These are phyloP conservation scores for Gentiana dahurica DNA, from an alignment of 257 asterid species.

Conservation along the genomic window DNA sequence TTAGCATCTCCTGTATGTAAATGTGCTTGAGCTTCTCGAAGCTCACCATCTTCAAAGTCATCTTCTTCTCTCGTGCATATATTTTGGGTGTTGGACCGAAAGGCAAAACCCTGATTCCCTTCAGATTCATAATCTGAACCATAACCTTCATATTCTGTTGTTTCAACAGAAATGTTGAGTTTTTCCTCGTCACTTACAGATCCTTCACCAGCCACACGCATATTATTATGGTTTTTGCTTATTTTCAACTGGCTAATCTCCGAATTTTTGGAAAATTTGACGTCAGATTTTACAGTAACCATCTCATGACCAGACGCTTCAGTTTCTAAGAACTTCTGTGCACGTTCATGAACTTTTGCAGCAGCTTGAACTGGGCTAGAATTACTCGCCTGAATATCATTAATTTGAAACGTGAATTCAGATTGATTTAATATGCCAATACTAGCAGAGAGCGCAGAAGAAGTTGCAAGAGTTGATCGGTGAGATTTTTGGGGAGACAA, in stretches of 20 bases:
- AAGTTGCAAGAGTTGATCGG: constrained; percentile 27
- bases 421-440: constrained; percentile 35
- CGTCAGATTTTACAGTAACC: constrained; percentile 10
- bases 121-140: constrained; percentile 52
- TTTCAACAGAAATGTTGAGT: constrained; percentile 29
- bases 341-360: constrained; percentile 18
- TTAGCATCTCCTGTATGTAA: constrained; percentile 24
- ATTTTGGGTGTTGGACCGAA: constrained; percentile 12
- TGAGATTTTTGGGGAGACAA: constrained; percentile 37
- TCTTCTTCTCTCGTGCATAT: constrained; percentile 45
- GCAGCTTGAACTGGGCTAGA: constrained; percentile 18
- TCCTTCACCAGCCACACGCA: constrained; percentile 21
- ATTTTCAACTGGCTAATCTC: constrained; percentile 14
- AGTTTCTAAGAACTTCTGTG: constrained; percentile 17
- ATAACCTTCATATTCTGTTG: constrained; percentile 38
- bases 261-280: constrained; percentile 19
- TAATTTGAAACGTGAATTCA: constrained; percentile 32
- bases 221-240: constrained; percentile 22
- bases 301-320: constrained; percentile 15
- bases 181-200: constrained; percentile 41
- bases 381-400: constrained; percentile 16
- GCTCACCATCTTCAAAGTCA: constrained; percentile 86
- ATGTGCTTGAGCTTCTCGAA: constrained; percentile 40
- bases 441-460: constrained; percentile 36
- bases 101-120: constrained; percentile 27